Evolutionary conservation across 108 stramenopile genomes (phyloP).

Genomic region (Hondaea fermentalgiana): DNA sequence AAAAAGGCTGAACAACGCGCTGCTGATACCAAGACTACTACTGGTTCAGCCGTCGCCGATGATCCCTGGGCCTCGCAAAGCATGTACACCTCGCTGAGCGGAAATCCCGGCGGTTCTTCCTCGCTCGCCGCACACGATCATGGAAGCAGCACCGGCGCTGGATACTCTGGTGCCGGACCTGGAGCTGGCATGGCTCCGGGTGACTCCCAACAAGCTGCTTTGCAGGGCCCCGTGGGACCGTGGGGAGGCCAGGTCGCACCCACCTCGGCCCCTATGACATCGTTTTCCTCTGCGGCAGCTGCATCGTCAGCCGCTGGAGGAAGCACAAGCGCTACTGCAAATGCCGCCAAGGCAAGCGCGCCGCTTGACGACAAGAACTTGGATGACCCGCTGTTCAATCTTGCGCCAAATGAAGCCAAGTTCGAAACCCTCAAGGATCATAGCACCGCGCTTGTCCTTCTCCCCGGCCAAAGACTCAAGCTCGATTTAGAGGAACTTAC

Average conservation of each 20-base stretch:
- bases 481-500: conserved; percentile 18
- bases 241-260: too few species aligned
- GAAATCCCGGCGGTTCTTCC: neutral
- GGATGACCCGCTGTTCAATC: conserved; percentile 2
- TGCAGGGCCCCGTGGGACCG: neutral
- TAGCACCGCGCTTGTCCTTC: conserved; percentile 21
- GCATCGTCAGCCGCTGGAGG: neutral
- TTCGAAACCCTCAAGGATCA: conserved; percentile 29
- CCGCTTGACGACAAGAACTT: neutral
- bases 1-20: conserved; percentile 4
- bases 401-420: neutral
- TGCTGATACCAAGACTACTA: neutral
- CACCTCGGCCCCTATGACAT: neutral
- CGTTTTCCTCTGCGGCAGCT: neutral
- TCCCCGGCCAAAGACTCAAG: conserved; percentile 20
- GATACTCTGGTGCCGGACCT: neutral
- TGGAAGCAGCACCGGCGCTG: neutral
- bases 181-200: neutral
- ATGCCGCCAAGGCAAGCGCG: neutral
- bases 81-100: neutral
- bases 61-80: neutral
- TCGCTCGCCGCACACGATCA: neutral
- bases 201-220: neutral
- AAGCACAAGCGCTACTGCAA: neutral
- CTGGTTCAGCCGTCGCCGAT: neutral